Base-by-base conservation (phyloP, 1,284 basidiomycete genomes). In the Apiotrichum siamense region DNA sequence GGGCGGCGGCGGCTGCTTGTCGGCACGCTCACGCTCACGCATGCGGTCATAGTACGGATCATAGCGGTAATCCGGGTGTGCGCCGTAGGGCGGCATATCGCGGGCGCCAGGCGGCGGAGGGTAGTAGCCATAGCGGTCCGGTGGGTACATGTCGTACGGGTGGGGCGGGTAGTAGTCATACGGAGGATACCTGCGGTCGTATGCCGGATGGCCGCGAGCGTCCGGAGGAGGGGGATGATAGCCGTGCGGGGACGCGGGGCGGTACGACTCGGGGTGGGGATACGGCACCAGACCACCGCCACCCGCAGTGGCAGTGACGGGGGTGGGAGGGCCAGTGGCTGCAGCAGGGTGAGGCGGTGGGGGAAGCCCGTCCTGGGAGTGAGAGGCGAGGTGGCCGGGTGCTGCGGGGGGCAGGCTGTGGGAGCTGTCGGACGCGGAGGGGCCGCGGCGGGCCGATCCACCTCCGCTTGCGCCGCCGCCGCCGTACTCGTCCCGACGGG, bases 401-500 rank as follows among this genome's bases (percentile, higher is more conserved):
- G 33, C n/a, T n/a, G n/a, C 33, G 21, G 25, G 51, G 3, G 51
- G 44, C 21, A 42, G 44, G 46, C 21, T 39, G 17, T 41, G 51
- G 18, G 41, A 31, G 27, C 44, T 46, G 27, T 54, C 51, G 10
- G 49, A 49, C 2, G 55, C 41, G 4, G 49, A 24, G 7, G 41
- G 44, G 7, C 43, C 49, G 3, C 61, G 57, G 7, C 57, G 51
- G 21, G 57, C 37, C n/a, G n/a, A n/a, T n/a, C n/a, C n/a, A n/a
- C n/a, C n/a, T n/a, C n/a, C n/a, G n/a, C n/a, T n/a, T n/a, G n/a
- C n/a, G n/a, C n/a, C n/a, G n/a, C n/a, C n/a, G n/a, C n/a, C n/a
- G 25, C 55, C 61, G 17, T 63, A 66, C 20, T 60, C 54, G 36
- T 67, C 65, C 15, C 68, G 50, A 7, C 65, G 57, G 7, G 61